Percentiles rank a stretch among this genome's conserved stretches.
Conservation (phyloP, 2,329 filamentous ascomycete genomes). For the Phialemonium atrogriseum region DNA sequence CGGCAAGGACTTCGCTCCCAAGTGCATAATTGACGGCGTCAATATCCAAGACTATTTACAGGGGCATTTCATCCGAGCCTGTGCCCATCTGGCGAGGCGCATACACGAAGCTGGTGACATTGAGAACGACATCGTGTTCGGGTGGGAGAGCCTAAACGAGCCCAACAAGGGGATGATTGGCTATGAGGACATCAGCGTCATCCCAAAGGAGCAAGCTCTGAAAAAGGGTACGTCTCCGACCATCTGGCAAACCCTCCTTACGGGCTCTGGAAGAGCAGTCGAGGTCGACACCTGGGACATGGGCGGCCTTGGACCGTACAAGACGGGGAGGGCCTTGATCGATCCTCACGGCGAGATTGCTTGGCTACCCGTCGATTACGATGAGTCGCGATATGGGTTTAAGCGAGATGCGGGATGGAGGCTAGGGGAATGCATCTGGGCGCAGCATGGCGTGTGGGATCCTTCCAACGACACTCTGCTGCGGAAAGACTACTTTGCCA, state of each 20-base stretch:
- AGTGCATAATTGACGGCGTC: conserved; percentile 86
- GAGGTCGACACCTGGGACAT: conserved; percentile 92
- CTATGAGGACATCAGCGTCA: conserved; percentile 68
- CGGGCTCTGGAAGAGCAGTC: conserved; percentile 81
- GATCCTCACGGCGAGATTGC: conserved; percentile 80
- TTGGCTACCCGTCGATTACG: conserved; percentile 76
- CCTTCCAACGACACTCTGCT: conserved; percentile 66
- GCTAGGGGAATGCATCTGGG: conserved; percentile 92
- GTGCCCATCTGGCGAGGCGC: conserved; percentile 69
- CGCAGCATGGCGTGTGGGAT: conserved; percentile 95
- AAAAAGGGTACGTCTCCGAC: conserved; percentile 92
- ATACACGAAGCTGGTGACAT: conserved; percentile 88
- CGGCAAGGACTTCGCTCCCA: conserved; percentile 85
- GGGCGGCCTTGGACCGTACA: conserved; percentile 85
- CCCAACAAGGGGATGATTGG: conserved; percentile 85
- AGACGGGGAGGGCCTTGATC: conserved; percentile 72
- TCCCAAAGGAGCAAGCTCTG: conserved; percentile 80
- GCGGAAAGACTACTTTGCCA: conserved; percentile 80
- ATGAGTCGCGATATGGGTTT: conserved; percentile 85
- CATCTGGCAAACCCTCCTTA: conserved; percentile 86
- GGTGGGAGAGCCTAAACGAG: conserved; percentile 96
- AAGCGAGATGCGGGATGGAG: conserved; percentile 83
- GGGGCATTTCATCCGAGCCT: conserved; percentile 73
- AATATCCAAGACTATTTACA: conserved; percentile 97
- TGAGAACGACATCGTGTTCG: conserved; percentile 78